Evolutionary conservation across 2,329 filamentous ascomycete species (phyloP).

Genomic region (Calonectria henricotiae): DNA sequence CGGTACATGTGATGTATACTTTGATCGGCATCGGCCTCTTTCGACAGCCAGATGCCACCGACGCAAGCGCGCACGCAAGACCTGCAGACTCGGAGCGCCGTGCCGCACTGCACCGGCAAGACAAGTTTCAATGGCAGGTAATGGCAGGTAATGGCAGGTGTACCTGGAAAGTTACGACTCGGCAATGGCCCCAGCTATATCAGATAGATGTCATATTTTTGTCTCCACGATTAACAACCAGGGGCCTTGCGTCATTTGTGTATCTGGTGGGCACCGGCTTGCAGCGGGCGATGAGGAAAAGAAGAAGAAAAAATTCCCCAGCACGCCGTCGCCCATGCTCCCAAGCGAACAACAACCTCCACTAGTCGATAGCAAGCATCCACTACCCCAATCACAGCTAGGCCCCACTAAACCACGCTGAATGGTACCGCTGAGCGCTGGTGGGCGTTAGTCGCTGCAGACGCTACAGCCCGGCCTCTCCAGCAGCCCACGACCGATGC

Average conservation of each 20-base stretch:
- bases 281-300: constrained; percentile 37
- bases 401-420: constrained; percentile 30
- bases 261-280: constrained; percentile 45
- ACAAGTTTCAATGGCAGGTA: constrained; percentile 24
- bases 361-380: constrained; percentile 20
- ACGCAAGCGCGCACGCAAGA: constrained; percentile 34
- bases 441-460: constrained; percentile 29
- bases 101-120: constrained; percentile 15
- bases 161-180: constrained; percentile 16
- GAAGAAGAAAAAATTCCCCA: constrained; percentile 20
- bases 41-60: constrained; percentile 27
- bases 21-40: constrained; percentile 8
- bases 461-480: constrained; percentile 32
- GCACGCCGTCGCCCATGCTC: neutral
- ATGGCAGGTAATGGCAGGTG: neutral
- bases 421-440: constrained; percentile 25
- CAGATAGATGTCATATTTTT: constrained; percentile 37
- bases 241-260: constrained; percentile 49
- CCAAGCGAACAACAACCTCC: neutral
- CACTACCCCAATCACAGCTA: constrained; percentile 22
- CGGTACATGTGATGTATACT: constrained; percentile 23
- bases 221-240: constrained; percentile 42
- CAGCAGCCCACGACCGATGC: constrained; percentile 38
- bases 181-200: constrained; percentile 11
- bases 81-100: constrained; percentile 30